Percentiles rank a stretch among this genome's conserved stretches.
These are phyloP conservation scores for Carex scoparia DNA, from an alignment of 176 grass and related monocot species.

Conservation along the genomic window DNA sequence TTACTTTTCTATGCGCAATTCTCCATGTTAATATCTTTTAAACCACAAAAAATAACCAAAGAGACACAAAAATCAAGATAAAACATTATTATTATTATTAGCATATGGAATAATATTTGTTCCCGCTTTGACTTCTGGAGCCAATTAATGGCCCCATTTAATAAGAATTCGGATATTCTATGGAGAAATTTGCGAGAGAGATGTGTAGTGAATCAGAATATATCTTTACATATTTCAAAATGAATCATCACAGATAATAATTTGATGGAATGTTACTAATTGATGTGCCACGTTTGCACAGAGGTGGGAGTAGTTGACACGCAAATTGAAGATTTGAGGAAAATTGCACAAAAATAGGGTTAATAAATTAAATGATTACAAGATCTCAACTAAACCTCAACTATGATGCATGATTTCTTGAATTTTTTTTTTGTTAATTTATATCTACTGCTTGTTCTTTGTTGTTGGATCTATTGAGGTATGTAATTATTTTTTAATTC, in stretches of 20 bases:
- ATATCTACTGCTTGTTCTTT: background rate
- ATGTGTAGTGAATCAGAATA: background rate
- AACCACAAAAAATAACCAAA: background rate
- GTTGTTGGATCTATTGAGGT: background rate
- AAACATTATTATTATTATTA: background rate
- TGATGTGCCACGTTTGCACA: background rate
- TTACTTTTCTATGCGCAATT: background rate
- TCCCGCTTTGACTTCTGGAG: background rate
- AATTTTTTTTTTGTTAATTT: background rate
- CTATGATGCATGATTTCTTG: background rate
- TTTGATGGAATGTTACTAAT: background rate
- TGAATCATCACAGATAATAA: background rate
- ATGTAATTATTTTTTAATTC: background rate
- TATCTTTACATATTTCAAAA: background rate
- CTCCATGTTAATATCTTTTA: background rate
- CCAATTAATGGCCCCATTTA: background rate
- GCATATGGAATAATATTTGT: background rate
- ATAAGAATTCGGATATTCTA: background rate
- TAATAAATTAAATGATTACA: background rate
- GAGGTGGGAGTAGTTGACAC: background rate
- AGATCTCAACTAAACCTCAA: constrained; percentile 16
- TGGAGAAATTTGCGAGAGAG: too few relatives aligned
- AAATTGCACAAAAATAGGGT: background rate
- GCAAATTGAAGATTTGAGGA: background rate
- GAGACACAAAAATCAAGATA: background rate